Evolutionary conservation across 2,329 filamentous ascomycete genomes (phyloP), one percentile per base, ranked within the genome.

Genomic region (Truncatella angustata): DNA sequence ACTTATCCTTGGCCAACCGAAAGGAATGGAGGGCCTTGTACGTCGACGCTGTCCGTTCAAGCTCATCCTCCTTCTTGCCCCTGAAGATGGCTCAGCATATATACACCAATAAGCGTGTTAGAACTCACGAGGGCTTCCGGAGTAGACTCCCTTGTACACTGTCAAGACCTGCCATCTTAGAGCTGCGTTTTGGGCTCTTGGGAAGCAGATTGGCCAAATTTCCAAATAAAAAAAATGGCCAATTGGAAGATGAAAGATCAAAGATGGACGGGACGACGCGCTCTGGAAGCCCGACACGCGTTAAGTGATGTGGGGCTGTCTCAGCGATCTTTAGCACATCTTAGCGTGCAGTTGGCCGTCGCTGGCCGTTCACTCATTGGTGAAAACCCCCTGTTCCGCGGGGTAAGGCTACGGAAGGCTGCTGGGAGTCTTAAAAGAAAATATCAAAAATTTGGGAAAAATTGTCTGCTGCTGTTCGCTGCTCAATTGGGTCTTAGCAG

Each of bases 1-100:
- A 87, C 56, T 80, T 80, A 54, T 80, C 75, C 63, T 80, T 86
- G 21, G 88, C 81, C 9, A 97, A 82, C 45, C 75, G 75, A 70
- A 91, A 97, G 6, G 86, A 88, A 50, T 84, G 74, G 24, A 95
- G 78, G 0, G 93, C 85, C 52, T 84, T 86, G 75, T 97, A 97
- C 51, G 66, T 66, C 7, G 79, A 79, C 39, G 76, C 60, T 43
- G 70, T 74, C 51, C 87, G 85, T 45, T 82, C 73, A 20, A 81
- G 70, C 12, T 69, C 62, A 28, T 69, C 60, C 26, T 70, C 68
- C 37, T 66, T 61, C 52, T 72, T 59, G 58, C 71, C 64, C 53
- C 70, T 75, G 57, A n/a, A n/a, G n/a, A n/a, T n/a, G n/a, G n/a
- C n/a, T n/a, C n/a, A n/a, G n/a, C n/a, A n/a, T n/a, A n/a, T n/a